Base-by-base conservation (phyloP, 208 protist species). In the Wallacemonas rigidus region DNA sequence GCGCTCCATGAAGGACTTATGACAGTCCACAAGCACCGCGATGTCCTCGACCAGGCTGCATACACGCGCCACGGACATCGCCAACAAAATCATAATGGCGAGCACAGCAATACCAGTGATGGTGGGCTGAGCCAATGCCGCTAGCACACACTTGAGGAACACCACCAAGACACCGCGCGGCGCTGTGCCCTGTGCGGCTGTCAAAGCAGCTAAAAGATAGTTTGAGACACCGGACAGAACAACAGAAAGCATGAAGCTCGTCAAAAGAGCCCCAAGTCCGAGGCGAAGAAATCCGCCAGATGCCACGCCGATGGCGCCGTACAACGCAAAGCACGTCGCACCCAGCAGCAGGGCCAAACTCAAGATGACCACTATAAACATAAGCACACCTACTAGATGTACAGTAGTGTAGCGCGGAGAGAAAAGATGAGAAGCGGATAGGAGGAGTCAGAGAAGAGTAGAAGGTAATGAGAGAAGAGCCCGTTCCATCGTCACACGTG, bases 21-120 rank as follows among this genome's bases (percentile, higher is more conserved):
- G 89, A 47, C 69, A 64, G 35, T 86, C 83, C 6, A 91, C 67
- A 7, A 94, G 75, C 35, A 94, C 76, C 17, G 87, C 70, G 53
- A 92, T 88, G 54, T 92, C 85, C 74, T 94, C 89, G 67, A 90
- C 71, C 57, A 92, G 57, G 17, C 74, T 75, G 11, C 60, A 65
- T 11, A 90, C 61, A 48, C 84, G 74, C 26, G 79, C 51, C 15
- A 84, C 80, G 0, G 74, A 72, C 45, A 82, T 75, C 12, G 79
- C 51, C 14, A 90, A 36, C 56, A 91, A 71, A 50, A 87, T 58
- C 17, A 92, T 45, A 3, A 90, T 74, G 9, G 85, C 78, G 9
- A 91, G 69, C 6, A 85, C 65, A 3, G 70, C 71, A 35, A 94
- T 79, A 39, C 89, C 85, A 7, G 82, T 86, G 44, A 94, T 38